Conservation (phyloP, 2,329 filamentous ascomycete species). For the Aureobasidium lini region DNA sequence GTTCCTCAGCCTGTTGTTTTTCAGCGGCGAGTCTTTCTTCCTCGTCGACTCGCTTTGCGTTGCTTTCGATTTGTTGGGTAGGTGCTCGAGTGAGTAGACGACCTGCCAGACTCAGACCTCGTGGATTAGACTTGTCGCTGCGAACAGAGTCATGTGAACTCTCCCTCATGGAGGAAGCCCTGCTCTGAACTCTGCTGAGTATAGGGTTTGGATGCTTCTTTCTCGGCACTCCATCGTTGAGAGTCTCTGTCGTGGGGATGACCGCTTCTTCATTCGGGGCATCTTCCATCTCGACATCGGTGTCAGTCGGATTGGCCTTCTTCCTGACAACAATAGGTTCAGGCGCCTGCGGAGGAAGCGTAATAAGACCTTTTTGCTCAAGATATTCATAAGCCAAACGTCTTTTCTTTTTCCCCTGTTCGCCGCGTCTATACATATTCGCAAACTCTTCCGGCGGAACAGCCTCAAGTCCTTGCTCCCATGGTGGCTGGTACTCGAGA, state of each 20-base stretch:
- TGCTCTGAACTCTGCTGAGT: not conserved
- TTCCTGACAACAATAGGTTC: not conserved
- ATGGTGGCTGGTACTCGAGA: slow-evolving; percentile 40
- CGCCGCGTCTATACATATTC: slow-evolving; percentile 15
- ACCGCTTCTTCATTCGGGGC: not conserved
- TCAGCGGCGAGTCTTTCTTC: not conserved
- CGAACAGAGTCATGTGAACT: not conserved
- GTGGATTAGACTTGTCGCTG: not conserved
- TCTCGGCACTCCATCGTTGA: not conserved
- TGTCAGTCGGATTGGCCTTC: not conserved
- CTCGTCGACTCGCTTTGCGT: not conserved
- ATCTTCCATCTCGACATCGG: not conserved
- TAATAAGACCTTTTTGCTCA: not conserved
- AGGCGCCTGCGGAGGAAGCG: not conserved
- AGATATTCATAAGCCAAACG: slow-evolving; percentile 4
- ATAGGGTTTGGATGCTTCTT: not conserved
- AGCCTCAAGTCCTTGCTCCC: slow-evolving; percentile 33
- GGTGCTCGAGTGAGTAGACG: not conserved
- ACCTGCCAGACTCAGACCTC: not conserved
- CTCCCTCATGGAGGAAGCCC: not conserved
- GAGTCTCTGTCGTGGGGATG: not conserved
- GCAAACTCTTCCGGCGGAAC: slow-evolving; percentile 14
- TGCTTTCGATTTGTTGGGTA: not conserved
- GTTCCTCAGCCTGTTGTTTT: not conserved
- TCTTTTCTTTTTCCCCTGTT: slow-evolving; percentile 14